Evolutionary conservation across 1,139 yeast genomes (phyloP).

Genomic region (Lodderomyces pseudojiufengensis): DNA sequence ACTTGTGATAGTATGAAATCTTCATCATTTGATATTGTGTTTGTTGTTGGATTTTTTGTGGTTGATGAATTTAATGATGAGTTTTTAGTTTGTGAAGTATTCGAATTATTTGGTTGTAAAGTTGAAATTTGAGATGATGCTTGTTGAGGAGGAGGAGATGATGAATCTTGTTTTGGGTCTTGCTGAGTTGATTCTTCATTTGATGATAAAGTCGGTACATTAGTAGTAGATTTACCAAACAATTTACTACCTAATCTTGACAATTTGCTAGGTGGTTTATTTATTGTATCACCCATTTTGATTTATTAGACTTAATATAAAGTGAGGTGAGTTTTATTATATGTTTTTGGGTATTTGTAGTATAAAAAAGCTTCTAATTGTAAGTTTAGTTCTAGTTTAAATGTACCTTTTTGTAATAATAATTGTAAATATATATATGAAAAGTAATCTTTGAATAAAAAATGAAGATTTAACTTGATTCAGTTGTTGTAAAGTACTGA

Average conservation of each 20-base stretch:
- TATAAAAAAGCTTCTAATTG: too few relatives aligned
- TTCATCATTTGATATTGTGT: constrained; percentile 10
- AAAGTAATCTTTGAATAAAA: too few relatives aligned
- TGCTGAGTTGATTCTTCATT: constrained; percentile 6
- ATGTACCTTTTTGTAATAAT: too few relatives aligned
- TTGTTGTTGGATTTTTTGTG: neutral
- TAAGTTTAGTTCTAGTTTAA: too few relatives aligned
- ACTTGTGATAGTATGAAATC: constrained; percentile 16
- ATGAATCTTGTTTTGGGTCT: constrained; percentile 5
- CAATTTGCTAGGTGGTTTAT: constrained; percentile 26
- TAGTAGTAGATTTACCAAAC: constrained; percentile 31
- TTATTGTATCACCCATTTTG: constrained; percentile 22
- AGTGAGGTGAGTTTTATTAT: too few relatives aligned
- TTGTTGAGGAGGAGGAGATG: constrained; percentile 1
- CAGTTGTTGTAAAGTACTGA: too few relatives aligned
- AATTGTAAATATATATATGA: too few relatives aligned
- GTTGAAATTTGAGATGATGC: neutral
- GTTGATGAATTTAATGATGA: neutral
- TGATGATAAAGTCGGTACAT: constrained; percentile 10
- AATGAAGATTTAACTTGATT: too few relatives aligned
- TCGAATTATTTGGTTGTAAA: too few relatives aligned
- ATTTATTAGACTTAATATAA: too few relatives aligned
- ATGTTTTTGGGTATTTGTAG: too few relatives aligned
- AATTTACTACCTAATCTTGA: constrained; percentile 29
- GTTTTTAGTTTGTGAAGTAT: neutral